Base-by-base conservation (phyloP, 768 basidiomycete genomes). In the Hydnomerulius pinastri region DNA sequence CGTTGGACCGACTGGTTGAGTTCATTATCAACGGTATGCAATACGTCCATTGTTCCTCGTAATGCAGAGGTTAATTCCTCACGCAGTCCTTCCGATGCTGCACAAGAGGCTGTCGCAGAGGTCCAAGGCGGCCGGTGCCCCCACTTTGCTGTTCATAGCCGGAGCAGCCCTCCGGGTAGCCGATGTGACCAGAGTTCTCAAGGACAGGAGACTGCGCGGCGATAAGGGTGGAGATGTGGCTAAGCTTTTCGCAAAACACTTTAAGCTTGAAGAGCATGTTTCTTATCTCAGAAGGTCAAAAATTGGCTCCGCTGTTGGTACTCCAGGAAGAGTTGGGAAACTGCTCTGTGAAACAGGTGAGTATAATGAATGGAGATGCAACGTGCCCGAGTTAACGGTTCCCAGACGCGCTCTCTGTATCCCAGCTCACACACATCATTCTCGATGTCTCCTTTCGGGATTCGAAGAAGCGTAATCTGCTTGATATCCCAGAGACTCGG, bases 241-340 rank as follows among this genome's bases (percentile, higher is more conserved):
- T 18, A 98, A 98, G 68, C 80, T 99, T 23, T 98, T 98, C 61
- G 92, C 95, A 25, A 94, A 87, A 69, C 95, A 98, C 65, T 85
- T 96, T 72, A 97, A 95, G 71, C 74, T 95, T 33, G 74, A 86
- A 42, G 90, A 95, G 50, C 95, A 98, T 67, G 82, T 89, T 61
- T 74, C 82, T 13, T 91, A 93, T 72, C 77, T 98, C 61, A 78
- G 79, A 62, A 79, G 83, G 57, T 95, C 92, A n/a, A 90, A 87
- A 65, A 81, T 98, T 39, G 88, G 87, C 18, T 79, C 87, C 35
- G 96, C 92, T 17, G 91, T 90, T 23, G 96, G 96, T 17, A 99
- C 96, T 3, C 95, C 96, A 21, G 88, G 89, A 24, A 79, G 96
- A 60, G 73, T 98, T 35, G 92, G 91, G 46, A 96, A 96, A 67